Percentiles rank a stretch among this genome's conserved stretches.
These are phyloP conservation scores for Cladosporium cucumerinum DNA, from an alignment of 2,329 filamentous ascomycete genomes.

Conservation along the genomic window DNA sequence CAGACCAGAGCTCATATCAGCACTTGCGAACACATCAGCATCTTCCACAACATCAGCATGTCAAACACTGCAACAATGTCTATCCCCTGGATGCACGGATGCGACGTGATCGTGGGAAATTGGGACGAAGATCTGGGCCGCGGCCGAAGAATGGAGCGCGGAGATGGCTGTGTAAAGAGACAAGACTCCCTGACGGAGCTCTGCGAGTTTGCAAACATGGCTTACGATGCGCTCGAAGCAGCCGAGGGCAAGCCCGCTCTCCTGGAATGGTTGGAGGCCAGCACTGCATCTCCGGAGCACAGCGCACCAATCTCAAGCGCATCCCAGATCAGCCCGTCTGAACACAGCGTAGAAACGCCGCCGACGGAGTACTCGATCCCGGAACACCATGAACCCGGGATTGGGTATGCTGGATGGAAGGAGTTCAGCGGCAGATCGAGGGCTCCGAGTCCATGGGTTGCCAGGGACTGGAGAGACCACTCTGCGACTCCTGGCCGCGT, in stretches of 20 bases:
- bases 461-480: neutral
- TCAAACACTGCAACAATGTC: neutral
- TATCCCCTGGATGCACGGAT: neutral
- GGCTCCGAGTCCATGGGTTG: neutral
- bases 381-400: constrained; percentile 3
- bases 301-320: neutral
- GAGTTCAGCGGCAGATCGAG: neutral
- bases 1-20: neutral
- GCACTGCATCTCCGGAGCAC: neutral
- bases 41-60: neutral
- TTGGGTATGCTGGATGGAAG: neutral
- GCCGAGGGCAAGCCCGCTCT: neutral
- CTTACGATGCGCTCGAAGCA: neutral
- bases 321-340: neutral
- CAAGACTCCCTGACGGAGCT: neutral
- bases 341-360: neutral
- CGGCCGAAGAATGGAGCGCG: neutral
- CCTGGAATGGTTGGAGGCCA: neutral
- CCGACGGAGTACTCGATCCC: neutral
- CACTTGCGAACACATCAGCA: neutral
- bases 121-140: neutral
- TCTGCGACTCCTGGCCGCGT: neutral
- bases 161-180: neutral
- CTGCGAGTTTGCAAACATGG: neutral
- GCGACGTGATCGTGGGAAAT: neutral